Conservation (phyloP, 225 moss, liverwort and hornwort species). For the Bryum argenteum region DNA sequence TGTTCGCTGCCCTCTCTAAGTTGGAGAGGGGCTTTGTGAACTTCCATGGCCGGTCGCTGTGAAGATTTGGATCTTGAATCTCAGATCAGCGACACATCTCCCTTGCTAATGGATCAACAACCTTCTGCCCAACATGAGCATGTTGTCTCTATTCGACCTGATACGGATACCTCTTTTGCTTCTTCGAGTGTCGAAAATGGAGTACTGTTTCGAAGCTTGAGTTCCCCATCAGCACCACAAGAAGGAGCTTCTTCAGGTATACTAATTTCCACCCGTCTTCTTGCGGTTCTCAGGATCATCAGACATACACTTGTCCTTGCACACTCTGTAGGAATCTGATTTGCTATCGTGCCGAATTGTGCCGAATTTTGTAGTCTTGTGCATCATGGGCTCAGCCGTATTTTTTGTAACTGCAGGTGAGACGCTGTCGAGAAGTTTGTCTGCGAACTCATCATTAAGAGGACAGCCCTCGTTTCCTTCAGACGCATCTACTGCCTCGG, state of each 20-base stretch:
- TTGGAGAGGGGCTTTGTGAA: slow-evolving; percentile 43
- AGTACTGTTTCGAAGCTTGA: slow-evolving; percentile 31
- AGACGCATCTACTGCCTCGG: slow-evolving; percentile 40
- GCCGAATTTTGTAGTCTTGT: not conserved
- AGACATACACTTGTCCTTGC: not conserved
- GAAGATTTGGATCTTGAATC: slow-evolving; percentile 64
- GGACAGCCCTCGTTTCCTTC: slow-evolving; percentile 55
- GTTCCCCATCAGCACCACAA: slow-evolving; percentile 38
- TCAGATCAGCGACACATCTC: slow-evolving; percentile 61
- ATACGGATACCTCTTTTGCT: slow-evolving; percentile 23
- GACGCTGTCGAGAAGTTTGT: slow-evolving; percentile 48
- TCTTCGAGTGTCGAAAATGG: slow-evolving; percentile 44
- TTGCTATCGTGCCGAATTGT: not conserved
- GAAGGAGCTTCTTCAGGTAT: slow-evolving; percentile 40
- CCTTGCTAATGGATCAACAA: slow-evolving; percentile 64
- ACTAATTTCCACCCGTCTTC: not conserved
- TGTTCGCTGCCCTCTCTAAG: slow-evolving; percentile 31
- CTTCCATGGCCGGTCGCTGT: slow-evolving; percentile 67
- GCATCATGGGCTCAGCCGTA: slow-evolving; percentile 12
- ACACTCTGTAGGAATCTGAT: not conserved
- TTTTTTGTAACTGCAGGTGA: slow-evolving; percentile 35
- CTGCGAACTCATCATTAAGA: slow-evolving; percentile 49
- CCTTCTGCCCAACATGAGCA: slow-evolving; percentile 46
- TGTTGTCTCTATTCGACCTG: slow-evolving; percentile 52
- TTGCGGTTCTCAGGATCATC: slow-evolving; percentile 11